Percentiles rank a stretch among this genome's conserved stretches.
Evolutionary conservation across 192 early-diverging fungal species (phyloP).

Genomic region (Backusella tarrabulga): DNA sequence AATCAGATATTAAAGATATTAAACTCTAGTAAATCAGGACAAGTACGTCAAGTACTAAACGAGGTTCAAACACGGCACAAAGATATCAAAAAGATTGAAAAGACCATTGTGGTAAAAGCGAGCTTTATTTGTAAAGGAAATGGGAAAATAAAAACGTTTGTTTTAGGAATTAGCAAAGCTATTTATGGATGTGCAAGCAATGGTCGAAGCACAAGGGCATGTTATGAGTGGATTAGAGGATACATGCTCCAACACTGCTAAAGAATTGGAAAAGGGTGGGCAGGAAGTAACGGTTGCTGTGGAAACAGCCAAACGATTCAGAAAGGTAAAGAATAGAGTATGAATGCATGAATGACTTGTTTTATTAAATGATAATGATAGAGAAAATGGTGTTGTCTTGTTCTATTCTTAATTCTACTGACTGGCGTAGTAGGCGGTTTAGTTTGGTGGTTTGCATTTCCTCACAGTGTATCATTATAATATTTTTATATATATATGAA

Average conservation of each 20-base stretch:
- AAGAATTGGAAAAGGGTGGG: constrained; percentile 22
- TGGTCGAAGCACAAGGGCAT: constrained; percentile 71
- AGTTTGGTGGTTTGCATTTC: constrained; percentile 29
- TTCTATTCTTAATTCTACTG: constrained; percentile 19
- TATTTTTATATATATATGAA: neutral
- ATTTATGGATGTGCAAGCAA: constrained; percentile 82
- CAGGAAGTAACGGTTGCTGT: constrained; percentile 19
- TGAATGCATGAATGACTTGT: neutral
- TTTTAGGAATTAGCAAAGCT: constrained; percentile 77
- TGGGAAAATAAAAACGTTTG: too few relatives aligned
- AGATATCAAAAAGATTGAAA: constrained; percentile 84
- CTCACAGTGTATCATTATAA: constrained; percentile 9
- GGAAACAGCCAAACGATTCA: constrained; percentile 10
- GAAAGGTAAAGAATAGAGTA: constrained; percentile 4
- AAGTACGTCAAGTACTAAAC: constrained; percentile 67
- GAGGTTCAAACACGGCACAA: constrained; percentile 81
- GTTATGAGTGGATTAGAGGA: constrained; percentile 66
- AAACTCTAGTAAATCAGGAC: constrained; percentile 63
- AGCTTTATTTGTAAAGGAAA: neutral
- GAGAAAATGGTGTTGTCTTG: constrained; percentile 37
- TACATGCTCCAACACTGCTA: constrained; percentile 38
- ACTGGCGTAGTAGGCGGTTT: constrained; percentile 18
- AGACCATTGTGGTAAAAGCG: constrained; percentile 66
- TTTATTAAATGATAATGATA: neutral
- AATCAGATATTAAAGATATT: constrained; percentile 48